A percentile compares a stretch with the other conserved stretches of the same genome.
Conservation (phyloP, 2,329 filamentous ascomycete species). For the Nemania abortiva region DNA sequence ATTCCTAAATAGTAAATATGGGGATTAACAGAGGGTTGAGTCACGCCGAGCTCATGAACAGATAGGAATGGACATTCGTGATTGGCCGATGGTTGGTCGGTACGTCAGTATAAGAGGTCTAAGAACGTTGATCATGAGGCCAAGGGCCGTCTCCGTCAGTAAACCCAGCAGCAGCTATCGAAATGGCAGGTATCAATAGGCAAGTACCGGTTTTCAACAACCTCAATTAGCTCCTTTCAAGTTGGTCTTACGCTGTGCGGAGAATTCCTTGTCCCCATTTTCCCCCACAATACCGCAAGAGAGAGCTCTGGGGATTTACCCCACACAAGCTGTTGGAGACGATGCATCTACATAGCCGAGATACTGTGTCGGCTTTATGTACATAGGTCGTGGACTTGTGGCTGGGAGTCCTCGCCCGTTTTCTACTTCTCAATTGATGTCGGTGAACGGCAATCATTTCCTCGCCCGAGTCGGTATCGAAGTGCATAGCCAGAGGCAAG, state of each 20-base stretch:
- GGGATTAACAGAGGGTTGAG: constrained; percentile 28
- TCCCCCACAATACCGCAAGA: constrained; percentile 13
- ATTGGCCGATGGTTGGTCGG: constrained; percentile 17
- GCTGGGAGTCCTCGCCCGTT: constrained; percentile 17
- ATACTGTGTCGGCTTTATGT: constrained; percentile 6
- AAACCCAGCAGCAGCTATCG: too few relatives aligned
- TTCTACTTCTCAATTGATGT: background rate
- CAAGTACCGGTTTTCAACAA: background rate
- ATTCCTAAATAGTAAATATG: background rate
- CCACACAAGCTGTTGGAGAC: constrained; percentile 30
- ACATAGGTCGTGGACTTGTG: constrained; percentile 6
- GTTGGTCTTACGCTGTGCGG: constrained; percentile 12
- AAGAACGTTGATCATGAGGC: background rate
- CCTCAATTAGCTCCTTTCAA: background rate
- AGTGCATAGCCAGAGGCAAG: background rate
- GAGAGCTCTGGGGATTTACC: constrained; percentile 25
- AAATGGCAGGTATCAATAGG: background rate
- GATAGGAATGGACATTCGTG: background rate
- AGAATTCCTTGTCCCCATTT: constrained; percentile 21
- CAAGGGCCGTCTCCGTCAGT: background rate
- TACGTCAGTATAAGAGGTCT: background rate
- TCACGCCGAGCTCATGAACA: constrained; percentile 22
- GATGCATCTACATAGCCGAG: constrained; percentile 23
- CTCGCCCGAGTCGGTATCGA: constrained; percentile 6
- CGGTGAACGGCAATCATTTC: constrained; percentile 6